Base-by-base conservation (phyloP, 164 flowering plant genomes). In the Kalanchoe fedtschenkoi region DNA sequence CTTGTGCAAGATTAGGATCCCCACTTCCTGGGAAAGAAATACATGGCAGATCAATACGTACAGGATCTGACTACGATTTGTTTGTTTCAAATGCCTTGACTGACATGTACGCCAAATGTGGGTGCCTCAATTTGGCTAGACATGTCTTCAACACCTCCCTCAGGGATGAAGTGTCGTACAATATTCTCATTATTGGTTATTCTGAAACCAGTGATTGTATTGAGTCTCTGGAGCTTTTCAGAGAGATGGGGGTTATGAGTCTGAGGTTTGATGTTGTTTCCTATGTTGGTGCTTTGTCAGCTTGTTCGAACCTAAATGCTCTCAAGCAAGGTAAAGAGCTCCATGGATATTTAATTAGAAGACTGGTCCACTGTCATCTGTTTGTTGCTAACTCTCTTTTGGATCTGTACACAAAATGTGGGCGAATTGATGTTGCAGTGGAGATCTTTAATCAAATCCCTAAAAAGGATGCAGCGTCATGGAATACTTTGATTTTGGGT, bases 401-500 rank as follows among this genome's bases (percentile, higher is more conserved):
- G 9, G 66, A 51, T 34, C 59, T 63, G 35, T 78, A 78, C 63
- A 72, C 71, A 29, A 78, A 78, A 69, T 78, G 78, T 69, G 81
- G 81, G n/a, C 62, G 74, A 16, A 67, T 71, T 37, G 70, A 69
- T 56, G 34, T 73, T 35, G 77, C 78, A 16, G 58, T 46, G 46
- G 63, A 60, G 63, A 65, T 78, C 32, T 78, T 75, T 30, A 70
- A 65, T 13, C 35, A 62, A 4, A 71, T 71, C 46, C 66, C 64
- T 43, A 43, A 54, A 10, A 75, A 64, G 65, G 79, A 78, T 41
- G 64, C 64, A 0, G 78, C 79, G 0, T 78, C 84, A 5, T 80
- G 84, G 84, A 80, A 78, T 34, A 70, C 81, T 0, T 70, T 78
- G 75, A 74, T 80, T 66, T 35, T 78, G 65, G 80, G 81, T 28